These are phyloP conservation scores for Mollisia scopiformis DNA, from an alignment of 2,329 filamentous ascomycete genomes.

Conservation along the genomic window DNA sequence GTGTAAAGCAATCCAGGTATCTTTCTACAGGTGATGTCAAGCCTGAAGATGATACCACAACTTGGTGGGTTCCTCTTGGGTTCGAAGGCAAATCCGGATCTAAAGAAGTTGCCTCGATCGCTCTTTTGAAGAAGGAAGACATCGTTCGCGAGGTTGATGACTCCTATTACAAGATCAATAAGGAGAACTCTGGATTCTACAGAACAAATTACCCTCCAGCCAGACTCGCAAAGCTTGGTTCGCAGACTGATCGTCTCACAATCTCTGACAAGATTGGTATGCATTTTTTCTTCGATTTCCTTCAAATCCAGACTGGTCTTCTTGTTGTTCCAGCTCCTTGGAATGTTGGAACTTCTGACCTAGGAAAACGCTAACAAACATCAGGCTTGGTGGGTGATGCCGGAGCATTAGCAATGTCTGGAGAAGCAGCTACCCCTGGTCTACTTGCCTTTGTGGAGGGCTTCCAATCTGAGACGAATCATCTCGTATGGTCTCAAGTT, in stretches of 20 bases:
- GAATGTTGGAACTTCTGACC: too few relatives aligned
- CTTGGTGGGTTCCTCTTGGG: slow-evolving; percentile 94
- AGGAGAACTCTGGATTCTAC: slow-evolving; percentile 78
- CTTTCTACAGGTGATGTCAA: slow-evolving; percentile 89
- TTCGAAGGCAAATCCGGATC: slow-evolving; percentile 75
- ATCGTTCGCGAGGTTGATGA: slow-evolving; percentile 75
- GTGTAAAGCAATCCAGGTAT: slow-evolving; percentile 85
- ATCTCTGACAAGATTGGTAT: slow-evolving; percentile 86
- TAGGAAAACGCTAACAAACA: not conserved
- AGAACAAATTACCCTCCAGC: slow-evolving; percentile 90
- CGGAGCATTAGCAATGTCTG: slow-evolving; percentile 84
- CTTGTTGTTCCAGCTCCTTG: too few relatives aligned
- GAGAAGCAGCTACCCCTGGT: slow-evolving; percentile 79
- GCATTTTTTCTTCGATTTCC: too few relatives aligned
- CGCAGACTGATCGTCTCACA: slow-evolving; percentile 74
- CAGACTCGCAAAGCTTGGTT: slow-evolving; percentile 78
- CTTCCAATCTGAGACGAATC: slow-evolving; percentile 81
- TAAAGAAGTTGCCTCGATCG: slow-evolving; percentile 63
- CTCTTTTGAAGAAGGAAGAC: slow-evolving; percentile 76
- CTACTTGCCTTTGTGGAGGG: slow-evolving; percentile 83
- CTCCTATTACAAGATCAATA: slow-evolving; percentile 93
- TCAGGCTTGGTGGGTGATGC: slow-evolving; percentile 77
- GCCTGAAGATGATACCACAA: slow-evolving; percentile 86
- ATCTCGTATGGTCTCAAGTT: slow-evolving; percentile 88
- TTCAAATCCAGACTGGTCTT: too few relatives aligned